Base-by-base conservation (phyloP, 176 grass and related monocot species). In the Rhynchospora pubera region DNA sequence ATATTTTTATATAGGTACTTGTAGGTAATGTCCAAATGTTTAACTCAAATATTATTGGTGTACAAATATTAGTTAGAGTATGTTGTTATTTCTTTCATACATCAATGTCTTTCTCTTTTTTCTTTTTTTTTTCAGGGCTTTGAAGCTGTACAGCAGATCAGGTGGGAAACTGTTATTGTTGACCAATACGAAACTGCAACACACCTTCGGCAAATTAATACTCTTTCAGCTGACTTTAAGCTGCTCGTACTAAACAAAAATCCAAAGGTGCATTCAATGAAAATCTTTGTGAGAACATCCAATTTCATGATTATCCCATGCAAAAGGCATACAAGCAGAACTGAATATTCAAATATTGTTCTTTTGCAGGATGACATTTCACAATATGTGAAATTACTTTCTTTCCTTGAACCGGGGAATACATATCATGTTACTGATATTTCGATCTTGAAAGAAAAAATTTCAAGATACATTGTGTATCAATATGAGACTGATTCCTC, bases 181-280 rank as follows among this genome's bases (percentile, higher is more conserved):
- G 93, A 95, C 72, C 86, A 92, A 75, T 92, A 84, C 88, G 90
- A 92, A 69, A 90, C 68, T 77, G 88, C 86, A 72, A 94, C 87
- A 87, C 82, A 83, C 45, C 84, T 95, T 18, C 61, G 85, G 83
- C 66, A 81, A 74, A 47, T 95, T 62, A 92, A 89, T 83, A 19
- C 7, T 11, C 86, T 95, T 71, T 69, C 82, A 48, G 87, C 86
- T 61, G 63, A 90, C 81, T 92, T 92, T 83, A 90, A 85, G 86
- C 81, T 92, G 86, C 88, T 85, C 67, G 84, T 95, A 52, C 83
- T 89, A 78, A 87, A 85, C 85, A 87, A 44, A 50, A 79, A 66
- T 26, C 62, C 89, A 51, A 95, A 95, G 90, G 93, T 95, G 77
- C 83, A 32, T 73, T 26, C 13, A 43, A 70, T 67, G 24, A 85